These are phyloP conservation scores for Boletellus ananas DNA, from an alignment of 768 basidiomycete species.

Conservation along the genomic window DNA sequence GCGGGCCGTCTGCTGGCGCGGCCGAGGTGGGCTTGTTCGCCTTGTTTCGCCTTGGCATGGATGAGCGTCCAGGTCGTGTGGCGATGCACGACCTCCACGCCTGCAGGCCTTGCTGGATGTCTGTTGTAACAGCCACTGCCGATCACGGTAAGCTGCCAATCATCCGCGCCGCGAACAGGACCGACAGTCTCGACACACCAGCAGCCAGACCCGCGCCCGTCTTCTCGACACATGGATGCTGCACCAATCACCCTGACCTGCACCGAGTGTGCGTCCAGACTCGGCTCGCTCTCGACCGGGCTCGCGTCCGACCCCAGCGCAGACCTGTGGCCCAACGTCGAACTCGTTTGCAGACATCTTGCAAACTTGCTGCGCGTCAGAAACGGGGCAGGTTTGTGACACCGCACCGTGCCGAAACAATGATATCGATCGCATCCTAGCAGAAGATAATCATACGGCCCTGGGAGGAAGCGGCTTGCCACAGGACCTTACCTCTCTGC, in stretches of 20 bases:
- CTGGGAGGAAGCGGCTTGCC: constrained; percentile 67
- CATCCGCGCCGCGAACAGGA: too few relatives aligned
- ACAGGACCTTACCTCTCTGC: constrained; percentile 57
- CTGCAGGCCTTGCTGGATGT: too few relatives aligned
- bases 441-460: constrained; percentile 68
- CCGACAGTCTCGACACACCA: too few relatives aligned
- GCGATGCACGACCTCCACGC: too few relatives aligned
- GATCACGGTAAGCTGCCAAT: constrained; percentile 3
- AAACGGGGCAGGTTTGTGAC: constrained; percentile 45
- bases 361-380: constrained; percentile 61
- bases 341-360: constrained; percentile 49
- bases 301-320: constrained; percentile 31
- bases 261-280: constrained; percentile 28
- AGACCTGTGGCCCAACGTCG: constrained; percentile 49
- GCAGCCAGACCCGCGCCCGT: background rate
- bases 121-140: background rate
- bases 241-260: constrained; percentile 14
- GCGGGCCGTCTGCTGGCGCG: constrained; percentile 13
- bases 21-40: constrained; percentile 43
- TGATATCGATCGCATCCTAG: constrained; percentile 18
- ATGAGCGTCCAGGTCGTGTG: background rate
- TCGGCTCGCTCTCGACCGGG: constrained; percentile 32
- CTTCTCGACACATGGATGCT: constrained; percentile 18
- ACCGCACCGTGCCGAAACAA: background rate
- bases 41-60: constrained; percentile 48